phyloP scores from a whole-genome alignment of 2,329 filamentous ascomycete species.

The Beauveria varroae region DNA sequence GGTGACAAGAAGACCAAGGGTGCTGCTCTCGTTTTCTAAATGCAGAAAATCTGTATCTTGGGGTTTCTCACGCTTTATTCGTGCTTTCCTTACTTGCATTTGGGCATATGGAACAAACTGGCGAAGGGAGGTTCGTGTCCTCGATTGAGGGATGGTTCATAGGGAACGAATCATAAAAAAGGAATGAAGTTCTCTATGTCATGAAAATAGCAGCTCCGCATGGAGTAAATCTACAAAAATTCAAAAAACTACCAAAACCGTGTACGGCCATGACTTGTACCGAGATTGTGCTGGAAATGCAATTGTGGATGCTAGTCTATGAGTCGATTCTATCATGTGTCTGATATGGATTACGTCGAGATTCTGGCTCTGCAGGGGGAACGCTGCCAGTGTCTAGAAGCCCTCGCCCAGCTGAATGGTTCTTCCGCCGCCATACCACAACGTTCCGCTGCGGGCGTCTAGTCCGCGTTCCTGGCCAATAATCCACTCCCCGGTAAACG shows the following conservation, averaged over 20 bases:
- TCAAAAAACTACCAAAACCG: background rate
- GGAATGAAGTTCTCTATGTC: constrained; percentile 19
- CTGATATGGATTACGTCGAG: background rate
- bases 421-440: constrained; percentile 85
- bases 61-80: constrained; percentile 32
- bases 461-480: constrained; percentile 82
- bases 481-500: constrained; percentile 64
- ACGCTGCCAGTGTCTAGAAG: constrained; percentile 33
- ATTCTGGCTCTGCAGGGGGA: background rate
- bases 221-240: constrained; percentile 2
- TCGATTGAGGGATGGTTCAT: constrained; percentile 36
- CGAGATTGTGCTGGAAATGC: background rate
- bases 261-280: background rate
- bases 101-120: constrained; percentile 40
- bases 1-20: constrained; percentile 99
- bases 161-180: constrained; percentile 32
- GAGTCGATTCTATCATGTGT: background rate
- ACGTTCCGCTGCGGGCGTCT: constrained; percentile 62
- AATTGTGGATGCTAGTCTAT: background rate
- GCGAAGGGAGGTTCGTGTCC: constrained; percentile 40
- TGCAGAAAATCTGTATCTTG: constrained; percentile 29
- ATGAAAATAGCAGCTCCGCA: constrained; percentile 10
- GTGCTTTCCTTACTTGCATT: constrained; percentile 35
- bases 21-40: constrained; percentile 98
- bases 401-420: constrained; percentile 58